Conservation (phyloP, 148 eudicot genomes). For the Spergularia marina region DNA sequence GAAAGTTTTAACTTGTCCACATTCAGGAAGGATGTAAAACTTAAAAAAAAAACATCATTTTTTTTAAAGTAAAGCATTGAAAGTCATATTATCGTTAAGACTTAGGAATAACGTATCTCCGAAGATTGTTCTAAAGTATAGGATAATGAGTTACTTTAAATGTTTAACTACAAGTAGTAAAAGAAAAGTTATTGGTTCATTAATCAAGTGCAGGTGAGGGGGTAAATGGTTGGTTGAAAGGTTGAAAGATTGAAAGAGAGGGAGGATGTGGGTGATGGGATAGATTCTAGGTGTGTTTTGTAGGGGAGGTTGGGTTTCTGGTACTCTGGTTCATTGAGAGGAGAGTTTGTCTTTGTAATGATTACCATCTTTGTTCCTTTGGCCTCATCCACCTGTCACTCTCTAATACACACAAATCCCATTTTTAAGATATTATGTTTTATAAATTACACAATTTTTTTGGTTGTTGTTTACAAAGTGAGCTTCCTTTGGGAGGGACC, state of each 20-base stretch:
- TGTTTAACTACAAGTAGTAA: background rate
- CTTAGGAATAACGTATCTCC: no score
- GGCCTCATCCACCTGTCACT: slow-evolving; percentile 49
- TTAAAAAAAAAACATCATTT: no score
- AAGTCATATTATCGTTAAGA: no score
- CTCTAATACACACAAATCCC: slow-evolving; percentile 21
- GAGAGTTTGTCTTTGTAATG: slow-evolving; percentile 33
- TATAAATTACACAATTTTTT: no score
- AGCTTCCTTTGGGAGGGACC: slow-evolving; percentile 20
- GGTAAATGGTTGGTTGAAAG: slow-evolving; percentile 18
- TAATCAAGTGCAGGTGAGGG: background rate
- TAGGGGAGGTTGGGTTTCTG: slow-evolving; percentile 1
- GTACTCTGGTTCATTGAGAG: slow-evolving; percentile 2
- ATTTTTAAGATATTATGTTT: background rate
- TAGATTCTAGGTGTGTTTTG: background rate
- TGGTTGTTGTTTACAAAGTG: background rate
- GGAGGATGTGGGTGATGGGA: slow-evolving; percentile 24
- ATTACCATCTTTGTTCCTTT: slow-evolving; percentile 55
- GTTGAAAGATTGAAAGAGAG: slow-evolving; percentile 23
- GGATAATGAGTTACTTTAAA: background rate
- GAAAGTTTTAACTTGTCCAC: no score
- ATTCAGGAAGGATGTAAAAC: no score
- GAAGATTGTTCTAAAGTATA: no score
- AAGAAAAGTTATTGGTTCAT: no score
- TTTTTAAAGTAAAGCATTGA: no score